These are phyloP conservation scores for Thelonectria olida DNA, from an alignment of 2,329 filamentous ascomycete species.

Conservation along the genomic window DNA sequence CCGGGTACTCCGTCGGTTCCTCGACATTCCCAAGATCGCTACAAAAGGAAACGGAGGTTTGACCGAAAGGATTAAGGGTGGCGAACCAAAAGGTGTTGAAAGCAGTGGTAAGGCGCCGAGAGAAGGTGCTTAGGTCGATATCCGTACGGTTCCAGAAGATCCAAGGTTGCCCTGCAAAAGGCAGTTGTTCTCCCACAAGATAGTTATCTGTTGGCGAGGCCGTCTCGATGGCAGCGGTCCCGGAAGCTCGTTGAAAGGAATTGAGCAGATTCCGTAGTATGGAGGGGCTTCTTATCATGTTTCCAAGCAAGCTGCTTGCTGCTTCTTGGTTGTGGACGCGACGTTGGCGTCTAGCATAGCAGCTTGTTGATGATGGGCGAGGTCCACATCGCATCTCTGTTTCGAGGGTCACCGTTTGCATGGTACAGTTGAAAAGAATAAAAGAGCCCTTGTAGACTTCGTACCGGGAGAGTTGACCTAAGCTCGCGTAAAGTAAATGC, in stretches of 20 bases:
- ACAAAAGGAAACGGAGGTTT: background rate
- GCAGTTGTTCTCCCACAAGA: background rate
- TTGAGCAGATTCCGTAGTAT: background rate
- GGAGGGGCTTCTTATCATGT: background rate
- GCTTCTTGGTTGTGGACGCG: background rate
- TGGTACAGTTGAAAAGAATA: background rate
- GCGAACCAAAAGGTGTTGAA: conserved; percentile 4
- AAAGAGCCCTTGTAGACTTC: background rate
- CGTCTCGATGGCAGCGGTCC: background rate
- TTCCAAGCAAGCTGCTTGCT: background rate
- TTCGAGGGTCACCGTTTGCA: background rate
- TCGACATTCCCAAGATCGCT: too few species aligned
- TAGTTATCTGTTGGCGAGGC: background rate
- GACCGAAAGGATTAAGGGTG: background rate
- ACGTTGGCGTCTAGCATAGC: background rate
- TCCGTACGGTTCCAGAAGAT: too few species aligned
- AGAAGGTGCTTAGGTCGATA: background rate
- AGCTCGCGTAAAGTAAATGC: background rate
- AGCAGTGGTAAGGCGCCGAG: background rate
- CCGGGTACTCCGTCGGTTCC: background rate
- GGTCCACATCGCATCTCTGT: background rate
- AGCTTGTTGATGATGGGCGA: background rate
- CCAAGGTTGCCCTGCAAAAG: background rate
- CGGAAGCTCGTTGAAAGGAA: background rate
- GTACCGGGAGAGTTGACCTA: background rate